Conservation (phyloP, 2,329 filamentous ascomycete species). For the Calonectria montana region DNA sequence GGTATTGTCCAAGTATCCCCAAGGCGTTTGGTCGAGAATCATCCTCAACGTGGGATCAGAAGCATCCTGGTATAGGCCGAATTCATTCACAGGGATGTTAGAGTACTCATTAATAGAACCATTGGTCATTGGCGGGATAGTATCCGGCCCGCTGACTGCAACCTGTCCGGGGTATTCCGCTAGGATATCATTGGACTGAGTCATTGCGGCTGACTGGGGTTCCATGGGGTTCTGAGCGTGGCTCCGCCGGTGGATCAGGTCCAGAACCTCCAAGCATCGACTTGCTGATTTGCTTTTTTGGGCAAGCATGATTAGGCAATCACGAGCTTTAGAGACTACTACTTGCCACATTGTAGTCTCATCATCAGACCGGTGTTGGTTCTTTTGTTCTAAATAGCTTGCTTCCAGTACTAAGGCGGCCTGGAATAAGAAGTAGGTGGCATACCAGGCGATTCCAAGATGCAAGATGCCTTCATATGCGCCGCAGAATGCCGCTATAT, state of each 20-base stretch:
- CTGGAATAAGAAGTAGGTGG: slow-evolving; percentile 58
- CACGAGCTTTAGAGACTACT: slow-evolving; percentile 10
- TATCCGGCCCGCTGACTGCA: not conserved
- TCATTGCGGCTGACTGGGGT: not conserved
- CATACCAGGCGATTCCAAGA: slow-evolving; percentile 54
- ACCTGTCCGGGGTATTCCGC: not conserved
- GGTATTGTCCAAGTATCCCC: slow-evolving; percentile 20
- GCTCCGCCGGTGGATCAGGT: slow-evolving; percentile 11
- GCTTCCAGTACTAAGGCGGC: slow-evolving; percentile 53
- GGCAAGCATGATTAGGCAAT: slow-evolving; percentile 15
- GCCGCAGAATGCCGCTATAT: slow-evolving; percentile 51
- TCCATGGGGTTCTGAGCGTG: not conserved
- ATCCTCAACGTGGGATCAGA: slow-evolving; percentile 16
- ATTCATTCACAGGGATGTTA: slow-evolving; percentile 7
- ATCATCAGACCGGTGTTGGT: slow-evolving; percentile 13
- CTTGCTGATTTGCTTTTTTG: slow-evolving; percentile 18
- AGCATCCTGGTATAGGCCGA: slow-evolving; percentile 9
- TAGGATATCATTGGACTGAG: not conserved
- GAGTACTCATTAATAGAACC: not conserved
- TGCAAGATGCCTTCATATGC: slow-evolving; percentile 40
- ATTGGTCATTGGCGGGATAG: not conserved
- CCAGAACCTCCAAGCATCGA: slow-evolving; percentile 16
- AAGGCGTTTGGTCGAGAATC: slow-evolving; percentile 20
- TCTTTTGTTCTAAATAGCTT: slow-evolving; percentile 19
- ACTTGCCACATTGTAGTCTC: slow-evolving; percentile 17